Conservation (phyloP, 345 rosid genomes). For the Syzygium grande region DNA sequence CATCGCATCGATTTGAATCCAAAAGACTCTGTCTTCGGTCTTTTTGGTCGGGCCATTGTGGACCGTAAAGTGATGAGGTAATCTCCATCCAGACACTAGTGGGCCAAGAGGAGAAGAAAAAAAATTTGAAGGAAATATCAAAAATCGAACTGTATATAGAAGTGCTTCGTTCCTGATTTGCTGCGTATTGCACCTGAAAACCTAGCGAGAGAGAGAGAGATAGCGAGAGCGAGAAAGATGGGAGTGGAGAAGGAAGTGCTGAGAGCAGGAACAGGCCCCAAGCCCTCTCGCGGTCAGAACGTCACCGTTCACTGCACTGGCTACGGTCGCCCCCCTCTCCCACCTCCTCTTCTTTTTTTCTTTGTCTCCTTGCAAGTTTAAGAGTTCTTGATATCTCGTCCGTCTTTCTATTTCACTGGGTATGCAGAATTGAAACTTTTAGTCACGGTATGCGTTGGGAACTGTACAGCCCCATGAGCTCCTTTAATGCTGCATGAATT, state of each 20-base stretch:
- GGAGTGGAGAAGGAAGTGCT: not conserved
- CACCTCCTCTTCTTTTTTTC: not conserved
- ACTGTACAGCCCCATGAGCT: not conserved
- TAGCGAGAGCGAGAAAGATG: not conserved
- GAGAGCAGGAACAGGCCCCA: slow-evolving; percentile 8
- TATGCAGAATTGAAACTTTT: not conserved
- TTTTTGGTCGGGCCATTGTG: not conserved
- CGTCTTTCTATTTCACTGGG: not conserved
- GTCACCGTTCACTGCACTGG: slow-evolving; percentile 77
- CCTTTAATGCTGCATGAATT: not conserved
- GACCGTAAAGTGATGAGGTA: not conserved
- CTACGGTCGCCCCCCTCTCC: slow-evolving; percentile 23
- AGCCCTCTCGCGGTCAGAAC: slow-evolving; percentile 49
- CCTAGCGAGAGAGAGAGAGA: not conserved
- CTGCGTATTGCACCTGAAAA: not conserved
- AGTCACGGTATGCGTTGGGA: not conserved
- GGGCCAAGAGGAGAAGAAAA: not conserved
- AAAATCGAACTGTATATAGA: not conserved
- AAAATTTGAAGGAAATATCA: not conserved
- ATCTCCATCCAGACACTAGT: not conserved
- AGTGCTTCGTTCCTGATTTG: not conserved
- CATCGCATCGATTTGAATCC: not conserved
- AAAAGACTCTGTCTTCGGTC: not conserved
- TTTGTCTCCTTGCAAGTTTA: not conserved
- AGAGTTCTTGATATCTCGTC: not conserved